Evolutionary conservation across 441 rosid genomes (phyloP).

Genomic region (Populus hybrid): DNA sequence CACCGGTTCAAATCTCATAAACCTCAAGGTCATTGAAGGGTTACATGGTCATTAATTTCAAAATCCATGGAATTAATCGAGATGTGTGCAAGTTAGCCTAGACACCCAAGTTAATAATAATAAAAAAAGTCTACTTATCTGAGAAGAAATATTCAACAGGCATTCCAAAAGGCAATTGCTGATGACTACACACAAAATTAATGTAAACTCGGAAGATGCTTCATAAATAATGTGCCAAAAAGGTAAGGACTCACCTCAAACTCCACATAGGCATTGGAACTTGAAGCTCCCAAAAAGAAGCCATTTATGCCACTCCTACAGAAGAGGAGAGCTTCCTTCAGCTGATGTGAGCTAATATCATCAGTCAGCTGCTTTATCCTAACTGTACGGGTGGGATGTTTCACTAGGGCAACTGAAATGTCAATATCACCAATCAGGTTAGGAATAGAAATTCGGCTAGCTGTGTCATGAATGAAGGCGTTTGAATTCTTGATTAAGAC

Average conservation of each 20-base stretch:
- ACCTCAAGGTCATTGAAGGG: no score
- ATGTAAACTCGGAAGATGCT: neutral
- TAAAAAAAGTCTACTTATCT: no score
- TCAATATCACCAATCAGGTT: slow-evolving; percentile 34
- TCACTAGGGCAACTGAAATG: slow-evolving; percentile 31
- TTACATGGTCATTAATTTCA: no score
- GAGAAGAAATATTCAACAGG: neutral
- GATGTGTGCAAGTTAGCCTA: fast-evolving
- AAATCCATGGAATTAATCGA: no score
- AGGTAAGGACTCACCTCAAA: slow-evolving; percentile 29
- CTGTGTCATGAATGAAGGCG: slow-evolving; percentile 22
- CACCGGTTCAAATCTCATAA: no score
- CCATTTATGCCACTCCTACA: slow-evolving; percentile 26
- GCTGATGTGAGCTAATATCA: slow-evolving; percentile 27
- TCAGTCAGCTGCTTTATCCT: slow-evolving; percentile 26
- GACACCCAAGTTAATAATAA: no score
- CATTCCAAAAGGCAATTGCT: neutral
- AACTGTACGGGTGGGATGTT: slow-evolving; percentile 34
- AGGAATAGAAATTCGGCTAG: slow-evolving; percentile 26
- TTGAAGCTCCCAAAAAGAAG: slow-evolving; percentile 32
- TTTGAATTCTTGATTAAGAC: neutral
- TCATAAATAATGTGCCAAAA: neutral
- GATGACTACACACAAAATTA: neutral
- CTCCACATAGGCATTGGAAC: slow-evolving; percentile 33
- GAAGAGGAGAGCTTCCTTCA: slow-evolving; percentile 33